These are phyloP conservation scores for Crucibulum laeve DNA, from an alignment of 768 basidiomycete genomes.

Conservation along the genomic window DNA sequence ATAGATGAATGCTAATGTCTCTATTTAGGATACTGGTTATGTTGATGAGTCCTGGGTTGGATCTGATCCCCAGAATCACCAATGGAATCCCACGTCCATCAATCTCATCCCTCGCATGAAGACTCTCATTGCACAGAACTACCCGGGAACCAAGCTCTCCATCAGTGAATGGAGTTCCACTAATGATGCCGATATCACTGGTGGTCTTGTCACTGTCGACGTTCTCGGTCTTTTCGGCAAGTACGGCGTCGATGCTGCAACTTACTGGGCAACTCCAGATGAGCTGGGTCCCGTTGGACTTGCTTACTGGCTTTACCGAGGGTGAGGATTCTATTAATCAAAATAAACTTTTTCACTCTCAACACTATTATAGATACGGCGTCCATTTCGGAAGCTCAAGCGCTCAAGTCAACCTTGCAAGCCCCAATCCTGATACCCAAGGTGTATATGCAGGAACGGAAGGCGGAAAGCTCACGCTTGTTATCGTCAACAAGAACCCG, in stretches of 20 bases:
- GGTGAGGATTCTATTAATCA: constrained; percentile 23
- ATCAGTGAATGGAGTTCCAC: constrained; percentile 49
- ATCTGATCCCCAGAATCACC: constrained; percentile 35
- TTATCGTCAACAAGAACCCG: constrained; percentile 50
- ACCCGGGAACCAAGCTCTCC: constrained; percentile 55
- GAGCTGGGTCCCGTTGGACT: constrained; percentile 45
- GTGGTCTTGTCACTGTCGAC: constrained; percentile 49
- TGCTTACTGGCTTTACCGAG: constrained; percentile 54
- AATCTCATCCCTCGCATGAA: constrained; percentile 47
- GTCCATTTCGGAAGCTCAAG: constrained; percentile 39
- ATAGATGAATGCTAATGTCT: background rate
- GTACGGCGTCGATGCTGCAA: constrained; percentile 45
- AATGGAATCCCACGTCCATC: constrained; percentile 40
- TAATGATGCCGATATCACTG: constrained; percentile 45
- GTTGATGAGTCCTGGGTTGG: constrained; percentile 55
- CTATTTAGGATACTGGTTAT: constrained; percentile 36
- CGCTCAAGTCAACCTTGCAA: constrained; percentile 39
- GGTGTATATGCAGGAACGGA: constrained; percentile 45
- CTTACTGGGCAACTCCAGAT: constrained; percentile 48
- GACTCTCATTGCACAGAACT: constrained; percentile 40
- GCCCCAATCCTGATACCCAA: constrained; percentile 32
- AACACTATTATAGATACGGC: constrained; percentile 29
- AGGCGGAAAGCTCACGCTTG: constrained; percentile 33
- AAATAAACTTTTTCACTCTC: background rate
- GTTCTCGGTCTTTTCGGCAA: constrained; percentile 47